Evolutionary conservation across 2,329 filamentous ascomycete species (phyloP).

Genomic region (Knufia petricola): DNA sequence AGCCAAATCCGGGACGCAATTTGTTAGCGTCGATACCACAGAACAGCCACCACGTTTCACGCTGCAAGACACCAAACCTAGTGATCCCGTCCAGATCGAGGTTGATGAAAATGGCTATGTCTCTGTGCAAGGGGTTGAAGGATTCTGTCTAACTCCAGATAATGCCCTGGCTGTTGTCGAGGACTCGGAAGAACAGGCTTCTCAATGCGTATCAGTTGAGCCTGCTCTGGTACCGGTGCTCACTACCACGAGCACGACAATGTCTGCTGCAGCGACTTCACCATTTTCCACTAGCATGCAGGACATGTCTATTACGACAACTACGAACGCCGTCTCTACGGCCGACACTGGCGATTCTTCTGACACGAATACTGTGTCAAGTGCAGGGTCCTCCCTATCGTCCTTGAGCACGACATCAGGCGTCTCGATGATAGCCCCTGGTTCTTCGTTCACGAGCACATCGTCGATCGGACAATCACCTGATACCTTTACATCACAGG

Average conservation of each 20-base stretch:
- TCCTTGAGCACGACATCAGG: not conserved
- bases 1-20: conserved; percentile 8
- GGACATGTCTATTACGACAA: not conserved
- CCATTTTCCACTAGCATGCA: not conserved
- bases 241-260: not conserved
- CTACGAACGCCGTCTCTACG: not conserved
- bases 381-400: no score
- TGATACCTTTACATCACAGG: not conserved
- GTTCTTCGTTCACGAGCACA: not conserved
- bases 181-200: not conserved
- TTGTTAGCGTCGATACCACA: not conserved
- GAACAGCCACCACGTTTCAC: not conserved
- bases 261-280: not conserved
- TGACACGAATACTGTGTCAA: no score
- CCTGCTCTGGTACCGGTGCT: not conserved
- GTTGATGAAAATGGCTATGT: not conserved
- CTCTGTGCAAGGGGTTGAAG: not conserved
- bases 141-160: conserved; percentile 1
- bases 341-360: no score
- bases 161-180: not conserved
- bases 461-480: not conserved
- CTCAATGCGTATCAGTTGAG: not conserved
- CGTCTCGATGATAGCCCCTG: not conserved
- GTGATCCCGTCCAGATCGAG: not conserved
- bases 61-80: not conserved